Percentiles rank a stretch among this genome's conserved stretches.
These are phyloP conservation scores for Rhinocladiella similis DNA, from an alignment of 2,329 filamentous ascomycete species.

Conservation along the genomic window DNA sequence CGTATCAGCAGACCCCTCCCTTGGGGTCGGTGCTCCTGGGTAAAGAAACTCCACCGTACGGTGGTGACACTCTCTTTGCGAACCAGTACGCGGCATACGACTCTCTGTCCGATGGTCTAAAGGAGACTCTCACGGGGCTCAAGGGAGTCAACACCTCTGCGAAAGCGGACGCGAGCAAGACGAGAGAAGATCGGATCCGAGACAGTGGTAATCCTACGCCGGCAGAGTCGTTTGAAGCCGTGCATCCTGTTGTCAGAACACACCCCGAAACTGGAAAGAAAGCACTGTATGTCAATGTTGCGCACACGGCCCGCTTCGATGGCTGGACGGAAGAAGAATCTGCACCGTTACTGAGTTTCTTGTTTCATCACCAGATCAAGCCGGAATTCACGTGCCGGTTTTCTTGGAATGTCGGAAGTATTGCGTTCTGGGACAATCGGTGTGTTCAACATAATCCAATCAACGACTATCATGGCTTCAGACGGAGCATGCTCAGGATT, in stretches of 20 bases:
- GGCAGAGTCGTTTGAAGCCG: slow-evolving; percentile 26
- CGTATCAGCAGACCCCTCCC: slow-evolving; percentile 22
- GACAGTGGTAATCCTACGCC: slow-evolving; percentile 20
- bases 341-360: slow-evolving; percentile 29
- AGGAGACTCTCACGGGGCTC: slow-evolving; percentile 30
- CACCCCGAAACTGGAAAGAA: slow-evolving; percentile 38
- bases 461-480: slow-evolving; percentile 28
- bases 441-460: slow-evolving; percentile 29
- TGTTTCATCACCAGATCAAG: slow-evolving; percentile 29
- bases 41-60: slow-evolving; percentile 29
- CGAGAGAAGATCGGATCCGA: slow-evolving; percentile 31
- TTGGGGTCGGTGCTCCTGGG: slow-evolving; percentile 26
- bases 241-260: slow-evolving; percentile 36
- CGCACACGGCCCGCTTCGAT: slow-evolving; percentile 34
- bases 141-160: slow-evolving; percentile 30
- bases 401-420: slow-evolving; percentile 52
- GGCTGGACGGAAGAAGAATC: slow-evolving; percentile 32
- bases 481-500: slow-evolving; percentile 25
- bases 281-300: slow-evolving; percentile 37
- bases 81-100: slow-evolving; percentile 34
- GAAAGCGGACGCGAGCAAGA: slow-evolving; percentile 30
- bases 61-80: slow-evolving; percentile 35
- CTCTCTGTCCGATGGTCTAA: slow-evolving; percentile 34
- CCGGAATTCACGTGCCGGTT: slow-evolving; percentile 38
- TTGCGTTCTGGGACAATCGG: slow-evolving; percentile 56